Conservation (phyloP, 163 green algal genomes). For the Coccomyxa subellipsoidea region DNA sequence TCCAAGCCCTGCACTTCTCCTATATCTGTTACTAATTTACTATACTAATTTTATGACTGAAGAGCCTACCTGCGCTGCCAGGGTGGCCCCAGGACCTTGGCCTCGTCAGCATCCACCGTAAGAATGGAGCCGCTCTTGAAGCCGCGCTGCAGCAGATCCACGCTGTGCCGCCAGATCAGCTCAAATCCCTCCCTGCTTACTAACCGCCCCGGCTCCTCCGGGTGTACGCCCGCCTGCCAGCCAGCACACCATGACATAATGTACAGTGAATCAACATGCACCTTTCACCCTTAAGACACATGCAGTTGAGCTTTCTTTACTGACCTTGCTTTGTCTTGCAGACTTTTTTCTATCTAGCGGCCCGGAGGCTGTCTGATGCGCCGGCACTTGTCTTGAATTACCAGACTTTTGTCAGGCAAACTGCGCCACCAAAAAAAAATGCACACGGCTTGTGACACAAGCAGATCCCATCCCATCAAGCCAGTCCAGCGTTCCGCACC, state of each 20-base stretch:
- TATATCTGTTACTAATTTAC: background rate
- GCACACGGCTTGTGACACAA: too few species aligned
- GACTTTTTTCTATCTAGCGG: too few species aligned
- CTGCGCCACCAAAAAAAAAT: too few species aligned
- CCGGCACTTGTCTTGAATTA: too few species aligned
- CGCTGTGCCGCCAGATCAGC: conserved; percentile 60
- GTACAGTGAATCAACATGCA: too few species aligned
- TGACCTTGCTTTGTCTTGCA: too few species aligned
- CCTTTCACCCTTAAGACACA: too few species aligned
- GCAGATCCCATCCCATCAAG: too few species aligned
- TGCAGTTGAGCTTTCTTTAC: too few species aligned
- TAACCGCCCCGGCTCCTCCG: conserved; percentile 62
- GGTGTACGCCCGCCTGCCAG: conserved; percentile 66
- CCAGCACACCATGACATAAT: conserved; percentile 5
- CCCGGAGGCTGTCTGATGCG: too few species aligned
- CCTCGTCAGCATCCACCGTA: conserved; percentile 78
- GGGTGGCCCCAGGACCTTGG: conserved; percentile 49
- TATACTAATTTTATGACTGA: background rate
- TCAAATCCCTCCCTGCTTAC: conserved; percentile 54
- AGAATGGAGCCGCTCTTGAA: conserved; percentile 80
- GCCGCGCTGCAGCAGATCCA: conserved; percentile 69
- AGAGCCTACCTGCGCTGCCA: conserved; percentile 63
- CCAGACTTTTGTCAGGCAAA: background rate
- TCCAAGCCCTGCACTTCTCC: background rate
- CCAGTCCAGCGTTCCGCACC: too few species aligned